These are phyloP conservation scores for Dactylellina haptotyla DNA, from an alignment of 2,329 filamentous ascomycete species.

Conservation along the genomic window DNA sequence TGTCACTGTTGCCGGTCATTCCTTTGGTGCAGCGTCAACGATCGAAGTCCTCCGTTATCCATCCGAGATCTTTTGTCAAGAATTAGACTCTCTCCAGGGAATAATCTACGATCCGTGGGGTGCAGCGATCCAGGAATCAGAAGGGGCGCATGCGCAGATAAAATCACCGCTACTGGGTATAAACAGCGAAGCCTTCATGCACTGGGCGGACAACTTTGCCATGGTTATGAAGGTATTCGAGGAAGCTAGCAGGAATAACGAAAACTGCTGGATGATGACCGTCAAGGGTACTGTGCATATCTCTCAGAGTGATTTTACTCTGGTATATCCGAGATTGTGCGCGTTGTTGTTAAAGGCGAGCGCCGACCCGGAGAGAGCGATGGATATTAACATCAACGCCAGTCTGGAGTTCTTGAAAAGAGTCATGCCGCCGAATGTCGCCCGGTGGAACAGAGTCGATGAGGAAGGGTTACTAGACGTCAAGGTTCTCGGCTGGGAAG, in stretches of 20 bases:
- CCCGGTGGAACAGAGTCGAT: slow-evolving; percentile 24
- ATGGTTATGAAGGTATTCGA: slow-evolving; percentile 68
- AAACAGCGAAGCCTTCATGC: slow-evolving; percentile 76
- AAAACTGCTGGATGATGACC: slow-evolving; percentile 66
- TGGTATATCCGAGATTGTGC: slow-evolving; percentile 71
- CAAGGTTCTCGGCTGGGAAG: slow-evolving; percentile 18
- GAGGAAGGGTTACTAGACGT: slow-evolving; percentile 28
- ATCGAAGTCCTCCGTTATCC: slow-evolving; percentile 70
- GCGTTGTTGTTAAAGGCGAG: slow-evolving; percentile 71
- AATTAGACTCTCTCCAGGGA: slow-evolving; percentile 68
- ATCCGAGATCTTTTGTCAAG: slow-evolving; percentile 65
- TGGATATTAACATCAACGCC: slow-evolving; percentile 72
- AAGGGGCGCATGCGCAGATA: slow-evolving; percentile 65
- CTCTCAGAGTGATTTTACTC: slow-evolving; percentile 73
- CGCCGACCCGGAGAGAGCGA: slow-evolving; percentile 71
- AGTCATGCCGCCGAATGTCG: slow-evolving; percentile 24
- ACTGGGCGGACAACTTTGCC: slow-evolving; percentile 73
- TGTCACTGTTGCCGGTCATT: slow-evolving; percentile 73
- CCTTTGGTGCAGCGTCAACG: slow-evolving; percentile 73
- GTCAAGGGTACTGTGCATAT: slow-evolving; percentile 72
- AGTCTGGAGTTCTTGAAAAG: slow-evolving; percentile 70
- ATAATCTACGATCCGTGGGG: slow-evolving; percentile 76
- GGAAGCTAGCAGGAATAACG: slow-evolving; percentile 66
- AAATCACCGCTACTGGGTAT: slow-evolving; percentile 71
- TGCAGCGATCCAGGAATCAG: slow-evolving; percentile 63